Base-by-base conservation (phyloP, 495 filamentous ascomycete genomes). In the Lophiotrema nucula region DNA sequence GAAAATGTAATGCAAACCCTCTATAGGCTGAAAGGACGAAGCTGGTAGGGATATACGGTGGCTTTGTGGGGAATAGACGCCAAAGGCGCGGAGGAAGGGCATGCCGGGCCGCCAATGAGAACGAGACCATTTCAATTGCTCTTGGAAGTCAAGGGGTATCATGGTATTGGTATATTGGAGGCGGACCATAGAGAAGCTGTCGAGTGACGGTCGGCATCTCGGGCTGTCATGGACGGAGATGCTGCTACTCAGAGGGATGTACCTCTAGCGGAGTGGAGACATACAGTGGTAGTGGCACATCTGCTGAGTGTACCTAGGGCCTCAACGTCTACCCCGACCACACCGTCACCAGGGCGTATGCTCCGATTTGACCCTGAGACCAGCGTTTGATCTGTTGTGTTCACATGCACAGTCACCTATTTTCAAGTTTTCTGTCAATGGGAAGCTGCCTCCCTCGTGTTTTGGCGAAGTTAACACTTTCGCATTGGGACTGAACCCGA, bases 141-240 rank as follows among this genome's bases (percentile, higher is more conserved):
- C 8, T 35, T 15, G 31, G 31, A 15, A 35, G n/a, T n/a, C 15
- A 15, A 35, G 31, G 15, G 53, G 53, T 47, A 56, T 56, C 53
- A 47, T 56, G 53, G 53, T 56, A 47, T 38, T 56, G 42, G 53
- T 5, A 56, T 24, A 53, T 37, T 56, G 53, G 18, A 16, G 15
- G 41, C 10, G 2, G 5, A 13, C 13, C 25, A 27, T 24, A 2
- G 22, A 44, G 16, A 24, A 21, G 43, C 15, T 4, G 4, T 46
- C 16, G 23, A 10, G 6, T 21, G 16, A 22, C 5, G 46, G 46
- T 27, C 31, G 3, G 26, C 2, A 48, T 8, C 15, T 35, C 31
- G 15, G 31, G 31, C 15, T 8, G 8, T 48, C 24, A 21, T 25
- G 5, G 41, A 38, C 42, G 31, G 21, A 43, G 50, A 31, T 44